phyloP scores from a whole-genome alignment of 2,329 filamentous ascomycete genomes.

The Davidsoniella australis region DNA sequence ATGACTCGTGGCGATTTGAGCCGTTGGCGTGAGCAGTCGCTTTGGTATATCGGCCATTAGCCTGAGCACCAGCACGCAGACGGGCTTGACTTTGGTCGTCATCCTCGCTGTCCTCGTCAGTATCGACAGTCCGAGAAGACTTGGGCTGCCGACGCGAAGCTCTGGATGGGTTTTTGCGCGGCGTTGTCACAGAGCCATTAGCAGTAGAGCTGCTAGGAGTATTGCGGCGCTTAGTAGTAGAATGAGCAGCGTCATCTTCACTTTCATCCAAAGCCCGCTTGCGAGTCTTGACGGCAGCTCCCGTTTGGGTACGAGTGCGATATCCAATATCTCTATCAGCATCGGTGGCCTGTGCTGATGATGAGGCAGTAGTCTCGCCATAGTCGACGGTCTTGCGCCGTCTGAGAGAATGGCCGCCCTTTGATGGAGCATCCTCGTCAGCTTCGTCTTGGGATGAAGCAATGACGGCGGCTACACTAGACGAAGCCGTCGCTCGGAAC shows the following conservation, averaged over 20 bases:
- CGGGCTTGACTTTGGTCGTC: background rate
- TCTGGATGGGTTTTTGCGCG: slow-evolving; percentile 9
- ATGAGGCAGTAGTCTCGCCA: slow-evolving; percentile 25
- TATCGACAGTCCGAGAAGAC: slow-evolving; percentile 4
- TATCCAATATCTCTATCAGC: slow-evolving; percentile 2
- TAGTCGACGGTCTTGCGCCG: slow-evolving; percentile 41
- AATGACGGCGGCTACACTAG: background rate
- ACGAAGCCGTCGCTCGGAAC: background rate
- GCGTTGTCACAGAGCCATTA: background rate
- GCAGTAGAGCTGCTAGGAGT: background rate
- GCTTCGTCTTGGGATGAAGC: slow-evolving; percentile 4
- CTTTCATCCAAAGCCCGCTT: slow-evolving; percentile 8
- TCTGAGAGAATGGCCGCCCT: slow-evolving; percentile 41
- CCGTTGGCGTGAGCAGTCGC: background rate
- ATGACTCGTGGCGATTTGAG: background rate
- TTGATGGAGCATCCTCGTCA: slow-evolving; percentile 16
- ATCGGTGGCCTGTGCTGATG: slow-evolving; percentile 14
- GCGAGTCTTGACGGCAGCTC: slow-evolving; percentile 6
- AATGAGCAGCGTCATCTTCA: slow-evolving; percentile 1
- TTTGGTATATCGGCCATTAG: background rate
- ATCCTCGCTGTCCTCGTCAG: slow-evolving; percentile 1
- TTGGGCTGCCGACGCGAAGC: slow-evolving; percentile 8
- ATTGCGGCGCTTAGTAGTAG: slow-evolving; percentile 5
- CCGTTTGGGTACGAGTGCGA: slow-evolving; percentile 9
- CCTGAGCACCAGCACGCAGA: background rate